A percentile compares a stretch with the other conserved stretches of the same genome.
These are phyloP conservation scores for Phalaenopsis equestris DNA, from an alignment of 106 monocot genomes.

Conservation along the genomic window DNA sequence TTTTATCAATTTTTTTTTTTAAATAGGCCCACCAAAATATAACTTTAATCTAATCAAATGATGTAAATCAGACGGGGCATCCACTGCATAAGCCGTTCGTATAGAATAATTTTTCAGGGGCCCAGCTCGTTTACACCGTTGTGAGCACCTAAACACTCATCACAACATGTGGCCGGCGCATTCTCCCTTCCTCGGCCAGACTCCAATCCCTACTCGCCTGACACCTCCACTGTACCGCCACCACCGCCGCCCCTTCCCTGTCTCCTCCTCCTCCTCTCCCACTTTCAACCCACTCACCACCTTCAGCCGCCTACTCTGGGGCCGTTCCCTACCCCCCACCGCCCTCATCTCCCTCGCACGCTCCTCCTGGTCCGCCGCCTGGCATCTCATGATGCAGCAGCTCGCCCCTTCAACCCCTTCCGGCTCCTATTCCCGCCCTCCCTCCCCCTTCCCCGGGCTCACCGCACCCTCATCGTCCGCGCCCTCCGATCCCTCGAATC, in stretches of 20 bases:
- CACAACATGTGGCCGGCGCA: conserved; percentile 4
- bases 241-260: background rate
- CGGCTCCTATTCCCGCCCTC: conserved; percentile 72
- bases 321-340: conserved; percentile 67
- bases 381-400: conserved; percentile 98
- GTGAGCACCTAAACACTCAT: no score
- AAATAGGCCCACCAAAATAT: no score
- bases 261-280: conserved; percentile 7
- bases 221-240: background rate
- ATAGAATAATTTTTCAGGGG: no score
- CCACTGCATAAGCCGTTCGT: no score
- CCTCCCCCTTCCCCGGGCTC: conserved; percentile 80
- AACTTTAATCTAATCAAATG: no score
- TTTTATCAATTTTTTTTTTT: no score
- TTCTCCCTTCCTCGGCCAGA: background rate
- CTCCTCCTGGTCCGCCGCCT: conserved; percentile 65
- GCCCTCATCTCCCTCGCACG: conserved; percentile 68
- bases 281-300: conserved; percentile 51
- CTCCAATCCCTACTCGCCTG: background rate
- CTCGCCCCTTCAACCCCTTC: conserved; percentile 70
- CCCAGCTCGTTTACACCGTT: no score
- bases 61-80: no score
- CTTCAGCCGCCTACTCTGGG: conserved; percentile 74
- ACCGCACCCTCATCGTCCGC: conserved; percentile 76
- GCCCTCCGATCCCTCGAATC: conserved; percentile 45